Evolutionary conservation across 495 filamentous ascomycete genomes (phyloP).

Genomic region (Tuber brumale): DNA sequence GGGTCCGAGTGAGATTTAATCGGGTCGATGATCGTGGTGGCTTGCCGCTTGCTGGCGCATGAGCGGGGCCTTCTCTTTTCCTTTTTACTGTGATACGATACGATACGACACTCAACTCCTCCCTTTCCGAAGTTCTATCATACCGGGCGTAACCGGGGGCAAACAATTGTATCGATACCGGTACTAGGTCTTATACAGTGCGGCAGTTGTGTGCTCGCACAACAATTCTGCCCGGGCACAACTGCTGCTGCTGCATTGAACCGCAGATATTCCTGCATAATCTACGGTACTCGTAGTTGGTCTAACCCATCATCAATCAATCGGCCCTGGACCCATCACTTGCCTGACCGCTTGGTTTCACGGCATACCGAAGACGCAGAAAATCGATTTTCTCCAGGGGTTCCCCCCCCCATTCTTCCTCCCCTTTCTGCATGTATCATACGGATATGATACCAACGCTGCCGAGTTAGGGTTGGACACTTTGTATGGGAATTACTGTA

Average conservation of each 20-base stretch:
- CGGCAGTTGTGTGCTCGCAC: neutral
- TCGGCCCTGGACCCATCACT: neutral
- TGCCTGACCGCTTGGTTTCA: neutral
- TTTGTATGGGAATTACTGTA: too few relatives aligned
- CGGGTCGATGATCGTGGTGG: neutral
- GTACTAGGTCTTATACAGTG: neutral
- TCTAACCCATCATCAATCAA: neutral
- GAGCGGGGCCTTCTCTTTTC: neutral
- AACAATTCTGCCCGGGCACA: neutral
- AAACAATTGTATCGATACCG: neutral
- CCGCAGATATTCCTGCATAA: neutral
- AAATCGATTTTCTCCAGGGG: neutral
- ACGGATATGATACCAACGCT: too few relatives aligned
- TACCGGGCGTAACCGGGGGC: neutral
- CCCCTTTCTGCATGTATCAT: neutral
- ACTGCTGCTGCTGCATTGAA: neutral
- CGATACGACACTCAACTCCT: neutral
- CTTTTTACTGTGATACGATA: neutral
- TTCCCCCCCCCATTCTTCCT: neutral
- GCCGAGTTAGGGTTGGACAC: too few relatives aligned
- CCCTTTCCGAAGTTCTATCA: neutral
- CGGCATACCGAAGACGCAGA: neutral
- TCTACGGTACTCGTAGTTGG: too few relatives aligned
- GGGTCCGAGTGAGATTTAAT: neutral
- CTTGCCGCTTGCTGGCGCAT: neutral